Base-by-base conservation (phyloP, 768 basidiomycete genomes). In the Ramaria rubella region DNA sequence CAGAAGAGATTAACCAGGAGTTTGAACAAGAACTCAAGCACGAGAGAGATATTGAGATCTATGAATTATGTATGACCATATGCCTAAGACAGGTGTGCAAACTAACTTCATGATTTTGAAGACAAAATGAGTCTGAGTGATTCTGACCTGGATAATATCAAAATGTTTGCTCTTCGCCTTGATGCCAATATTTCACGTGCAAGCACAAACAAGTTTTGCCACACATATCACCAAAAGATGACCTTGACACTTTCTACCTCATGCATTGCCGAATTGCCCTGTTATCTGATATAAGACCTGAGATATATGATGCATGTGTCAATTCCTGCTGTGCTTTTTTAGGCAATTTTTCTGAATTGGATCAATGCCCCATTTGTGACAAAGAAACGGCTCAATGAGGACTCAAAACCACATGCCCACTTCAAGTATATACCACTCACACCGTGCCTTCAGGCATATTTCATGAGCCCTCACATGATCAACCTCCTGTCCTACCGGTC, bases 361-460 rank as follows among this genome's bases (percentile, higher is more conserved):
- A 62, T 0, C 17, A 26, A 7, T 80, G 78, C 55, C 72, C 71
- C 1, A 64, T 65, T 60, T 79, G 76, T 63, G 44, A 66, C n/a
- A 0, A 61, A 64, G 38, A 14, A 69, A 12, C 66, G 70, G 1
- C 67, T 45, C 48, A 43, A 64, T 40, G 1, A 53, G 9, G 34
- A 52, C 27, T 63, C 63, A 0, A 62, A 60, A 29, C 63, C 75
- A 1, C 58, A 64, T 0, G 62, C 61, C 29, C 43, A 51, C 2
- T 77, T 73, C 58, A 53, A 57, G 2, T 77, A 77, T 58, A 48
- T 78, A 12, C 74, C 74, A 1, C 50, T 77, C 19, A 73, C 70
- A 30, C 72, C 70, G 4, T 70, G 67, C 2, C 69, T 78, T 11
- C 50, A 63, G 43, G 67, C 62, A 1, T 58, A 60, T 30, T 70